Percentiles rank a stretch among this genome's conserved stretches.
Evolutionary conservation across 306 rosid species (phyloP).

Genomic region (Pterocarpus santalinus): DNA sequence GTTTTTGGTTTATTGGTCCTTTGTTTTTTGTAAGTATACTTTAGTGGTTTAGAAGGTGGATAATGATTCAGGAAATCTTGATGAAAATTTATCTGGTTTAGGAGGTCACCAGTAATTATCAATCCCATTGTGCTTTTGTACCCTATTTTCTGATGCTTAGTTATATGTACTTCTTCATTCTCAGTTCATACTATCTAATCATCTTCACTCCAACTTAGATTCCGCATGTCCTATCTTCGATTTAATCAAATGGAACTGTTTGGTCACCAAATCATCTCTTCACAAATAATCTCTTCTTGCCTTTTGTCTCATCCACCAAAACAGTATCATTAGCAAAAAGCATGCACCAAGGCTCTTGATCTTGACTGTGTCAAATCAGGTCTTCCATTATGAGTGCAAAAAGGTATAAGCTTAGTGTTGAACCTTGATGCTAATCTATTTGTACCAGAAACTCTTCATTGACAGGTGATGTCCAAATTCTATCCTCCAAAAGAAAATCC

Average conservation of each 20-base stretch:
- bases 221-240: background rate
- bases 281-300: background rate
- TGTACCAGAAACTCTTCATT: conserved; percentile 13
- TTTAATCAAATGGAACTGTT: conserved; percentile 15
- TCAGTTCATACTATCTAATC: background rate
- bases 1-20: conserved; percentile 22
- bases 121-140: conserved; percentile 10
- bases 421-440: background rate
- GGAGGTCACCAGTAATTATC: conserved; percentile 14
- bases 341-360: conserved; percentile 10
- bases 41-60: conserved; percentile 42
- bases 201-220: conserved; percentile 22
- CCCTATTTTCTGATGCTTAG: conserved; percentile 14
- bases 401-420: background rate
- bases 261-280: conserved; percentile 11
- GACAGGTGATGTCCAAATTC: conserved; percentile 12
- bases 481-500: conserved; percentile 5
- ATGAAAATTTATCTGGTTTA: conserved; percentile 7
- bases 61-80: conserved; percentile 37
- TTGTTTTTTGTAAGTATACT: conserved; percentile 25
- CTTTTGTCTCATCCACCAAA: conserved; percentile 3
- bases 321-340: background rate
- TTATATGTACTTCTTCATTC: background rate
- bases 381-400: conserved; percentile 7
- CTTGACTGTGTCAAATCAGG: conserved; percentile 18